These are phyloP conservation scores for Xylariaceae sp. DNA, from an alignment of 2,329 filamentous ascomycete species.

Conservation along the genomic window DNA sequence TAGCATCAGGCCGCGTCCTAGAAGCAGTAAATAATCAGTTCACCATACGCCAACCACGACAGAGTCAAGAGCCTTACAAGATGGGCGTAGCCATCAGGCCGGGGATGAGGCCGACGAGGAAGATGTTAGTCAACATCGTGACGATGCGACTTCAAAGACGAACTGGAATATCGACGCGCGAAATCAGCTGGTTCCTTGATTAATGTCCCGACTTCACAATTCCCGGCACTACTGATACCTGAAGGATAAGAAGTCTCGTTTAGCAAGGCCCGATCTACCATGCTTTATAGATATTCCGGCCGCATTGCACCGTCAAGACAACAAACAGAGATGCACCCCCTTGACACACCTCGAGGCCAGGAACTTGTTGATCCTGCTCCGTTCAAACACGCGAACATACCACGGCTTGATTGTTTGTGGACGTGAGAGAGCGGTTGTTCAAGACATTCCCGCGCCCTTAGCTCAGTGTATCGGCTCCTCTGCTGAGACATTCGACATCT, in stretches of 20 bases:
- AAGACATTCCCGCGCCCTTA: conserved; percentile 1
- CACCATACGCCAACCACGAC: too few relatives aligned
- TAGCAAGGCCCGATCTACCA: background rate
- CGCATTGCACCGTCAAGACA: background rate
- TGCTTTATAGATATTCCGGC: conserved; percentile 17
- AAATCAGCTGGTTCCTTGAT: background rate
- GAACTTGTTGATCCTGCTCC: conserved; percentile 4
- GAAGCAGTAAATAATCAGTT: background rate
- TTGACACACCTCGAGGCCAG: background rate
- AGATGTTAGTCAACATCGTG: conserved; percentile 30
- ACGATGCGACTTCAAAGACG: conserved; percentile 3
- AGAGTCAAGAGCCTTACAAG: conserved; percentile 19
- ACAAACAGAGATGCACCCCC: background rate
- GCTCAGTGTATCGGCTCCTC: conserved; percentile 4
- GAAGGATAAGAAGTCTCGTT: background rate
- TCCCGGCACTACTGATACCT: conserved; percentile 13
- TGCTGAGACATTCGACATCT: conserved; percentile 11
- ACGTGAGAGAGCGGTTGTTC: conserved; percentile 3
- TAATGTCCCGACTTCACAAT: background rate
- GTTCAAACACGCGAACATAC: conserved; percentile 5
- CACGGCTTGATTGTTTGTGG: conserved; percentile 10
- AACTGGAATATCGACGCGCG: conserved; percentile 1
- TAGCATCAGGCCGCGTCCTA: conserved; percentile 1
- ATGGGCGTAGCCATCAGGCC: conserved; percentile 30
- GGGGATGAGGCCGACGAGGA: conserved; percentile 30